Conservation (phyloP, 2,329 filamentous ascomycete species). For the Colletotrichum noveboracense region DNA sequence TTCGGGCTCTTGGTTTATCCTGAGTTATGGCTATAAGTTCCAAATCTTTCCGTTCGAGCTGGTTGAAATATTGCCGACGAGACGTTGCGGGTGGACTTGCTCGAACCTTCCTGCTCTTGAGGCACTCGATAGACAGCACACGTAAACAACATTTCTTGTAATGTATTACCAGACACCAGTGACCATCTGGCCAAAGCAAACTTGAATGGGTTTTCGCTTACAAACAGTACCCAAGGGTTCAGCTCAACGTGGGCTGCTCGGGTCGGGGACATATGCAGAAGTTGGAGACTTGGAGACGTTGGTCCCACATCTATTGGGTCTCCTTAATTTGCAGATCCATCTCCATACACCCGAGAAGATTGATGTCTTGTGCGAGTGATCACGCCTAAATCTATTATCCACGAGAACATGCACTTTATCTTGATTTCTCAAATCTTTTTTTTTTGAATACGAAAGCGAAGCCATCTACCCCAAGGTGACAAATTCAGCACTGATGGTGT, state of each 20-base stretch:
- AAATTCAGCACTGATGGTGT: background rate
- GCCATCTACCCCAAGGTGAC: background rate
- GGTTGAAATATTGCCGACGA: too few relatives aligned
- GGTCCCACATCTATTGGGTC: background rate
- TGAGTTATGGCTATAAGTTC: too few relatives aligned
- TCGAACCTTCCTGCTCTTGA: too few relatives aligned
- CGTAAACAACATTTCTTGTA: background rate
- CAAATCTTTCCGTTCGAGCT: too few relatives aligned
- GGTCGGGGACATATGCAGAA: background rate
- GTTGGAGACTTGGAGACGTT: background rate
- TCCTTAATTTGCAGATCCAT: background rate
- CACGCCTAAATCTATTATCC: fast-evolving
- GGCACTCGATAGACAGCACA: too few relatives aligned
- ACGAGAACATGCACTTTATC: background rate
- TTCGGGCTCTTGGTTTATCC: too few relatives aligned
- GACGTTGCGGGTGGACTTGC: too few relatives aligned
- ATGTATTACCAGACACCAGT: background rate
- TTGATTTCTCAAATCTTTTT: background rate
- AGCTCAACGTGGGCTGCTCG: background rate
- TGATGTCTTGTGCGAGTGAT: background rate
- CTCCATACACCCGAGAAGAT: background rate
- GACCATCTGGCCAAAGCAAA: too few relatives aligned
- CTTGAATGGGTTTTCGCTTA: background rate
- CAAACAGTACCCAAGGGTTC: background rate
- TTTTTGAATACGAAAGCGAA: background rate